Conservation (phyloP, 83 land plant species). For the Diphasiastrum complanatum region DNA sequence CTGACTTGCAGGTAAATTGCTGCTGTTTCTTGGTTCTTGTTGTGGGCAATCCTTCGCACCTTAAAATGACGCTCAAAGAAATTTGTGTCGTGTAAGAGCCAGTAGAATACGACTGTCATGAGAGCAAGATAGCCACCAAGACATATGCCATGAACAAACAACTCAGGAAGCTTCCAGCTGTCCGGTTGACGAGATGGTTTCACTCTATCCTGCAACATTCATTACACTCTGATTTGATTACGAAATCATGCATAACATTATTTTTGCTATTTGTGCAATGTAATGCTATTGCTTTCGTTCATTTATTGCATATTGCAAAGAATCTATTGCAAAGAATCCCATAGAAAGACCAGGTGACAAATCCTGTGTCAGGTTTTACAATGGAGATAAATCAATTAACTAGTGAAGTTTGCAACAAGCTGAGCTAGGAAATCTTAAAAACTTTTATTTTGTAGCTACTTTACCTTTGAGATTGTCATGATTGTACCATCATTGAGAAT, state of each 20-base stretch:
- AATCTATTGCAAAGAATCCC: no score
- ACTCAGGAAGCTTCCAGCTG: slow-evolving; percentile 19
- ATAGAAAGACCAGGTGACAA: no score
- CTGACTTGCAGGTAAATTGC: slow-evolving; percentile 25
- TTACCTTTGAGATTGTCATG: slow-evolving; percentile 22
- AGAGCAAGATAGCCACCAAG: slow-evolving; percentile 12
- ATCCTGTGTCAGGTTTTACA: background rate
- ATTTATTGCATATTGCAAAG: no score
- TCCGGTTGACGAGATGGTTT: slow-evolving; percentile 17
- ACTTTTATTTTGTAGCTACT: background rate
- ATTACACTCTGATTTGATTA: no score
- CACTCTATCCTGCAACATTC: slow-evolving; percentile 15
- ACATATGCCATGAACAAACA: slow-evolving; percentile 16
- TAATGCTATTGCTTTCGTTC: no score
- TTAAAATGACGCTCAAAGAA: slow-evolving; percentile 10
- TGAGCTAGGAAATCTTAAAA: no score
- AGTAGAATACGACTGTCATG: slow-evolving; percentile 5
- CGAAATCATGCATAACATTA: no score
- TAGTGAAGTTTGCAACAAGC: no score
- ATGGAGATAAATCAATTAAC: no score
- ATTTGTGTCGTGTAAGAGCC: slow-evolving; percentile 15
- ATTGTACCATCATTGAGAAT: slow-evolving; percentile 27
- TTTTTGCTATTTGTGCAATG: no score
- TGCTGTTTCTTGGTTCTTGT: slow-evolving; percentile 9
- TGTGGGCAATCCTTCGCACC: background rate